Conservation (phyloP, 495 filamentous ascomycete genomes). For the Cercophora samala region DNA sequence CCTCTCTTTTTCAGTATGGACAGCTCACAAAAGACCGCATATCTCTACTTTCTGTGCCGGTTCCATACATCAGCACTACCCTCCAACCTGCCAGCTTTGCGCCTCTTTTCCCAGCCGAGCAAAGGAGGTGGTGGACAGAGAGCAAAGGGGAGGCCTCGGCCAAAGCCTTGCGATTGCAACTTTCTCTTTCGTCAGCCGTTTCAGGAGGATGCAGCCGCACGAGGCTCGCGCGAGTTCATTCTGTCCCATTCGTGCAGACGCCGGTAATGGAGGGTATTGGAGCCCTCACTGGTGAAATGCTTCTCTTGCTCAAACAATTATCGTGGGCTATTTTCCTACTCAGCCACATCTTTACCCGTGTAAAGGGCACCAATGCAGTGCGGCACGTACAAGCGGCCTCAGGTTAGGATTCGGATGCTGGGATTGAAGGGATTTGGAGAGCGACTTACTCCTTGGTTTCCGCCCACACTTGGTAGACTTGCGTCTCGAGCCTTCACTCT, state of each 20-base stretch:
- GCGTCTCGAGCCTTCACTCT: background rate
- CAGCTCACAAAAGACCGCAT: background rate
- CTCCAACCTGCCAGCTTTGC: background rate
- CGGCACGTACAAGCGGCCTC: constrained; percentile 5
- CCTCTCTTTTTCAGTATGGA: background rate
- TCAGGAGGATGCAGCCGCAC: background rate
- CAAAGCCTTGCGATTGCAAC: constrained; percentile 4
- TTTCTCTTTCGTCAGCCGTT: background rate
- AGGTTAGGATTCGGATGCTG: constrained; percentile 1
- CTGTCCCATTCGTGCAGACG: background rate
- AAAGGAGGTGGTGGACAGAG: background rate
- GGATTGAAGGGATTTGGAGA: background rate
- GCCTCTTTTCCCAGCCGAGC: constrained; percentile 1
- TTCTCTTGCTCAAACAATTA: background rate
- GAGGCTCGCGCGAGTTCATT: background rate
- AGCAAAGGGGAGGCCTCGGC: constrained; percentile 3
- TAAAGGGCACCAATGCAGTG: background rate
- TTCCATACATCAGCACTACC: background rate
- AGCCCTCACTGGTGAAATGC: background rate
- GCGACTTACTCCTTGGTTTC: background rate
- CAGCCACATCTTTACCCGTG: background rate
- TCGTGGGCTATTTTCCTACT: background rate
- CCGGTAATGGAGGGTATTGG: background rate
- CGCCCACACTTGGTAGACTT: background rate
- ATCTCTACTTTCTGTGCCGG: background rate